Conservation (phyloP, 352 stramenopile species). For the Phytophthora citrophthora region DNA sequence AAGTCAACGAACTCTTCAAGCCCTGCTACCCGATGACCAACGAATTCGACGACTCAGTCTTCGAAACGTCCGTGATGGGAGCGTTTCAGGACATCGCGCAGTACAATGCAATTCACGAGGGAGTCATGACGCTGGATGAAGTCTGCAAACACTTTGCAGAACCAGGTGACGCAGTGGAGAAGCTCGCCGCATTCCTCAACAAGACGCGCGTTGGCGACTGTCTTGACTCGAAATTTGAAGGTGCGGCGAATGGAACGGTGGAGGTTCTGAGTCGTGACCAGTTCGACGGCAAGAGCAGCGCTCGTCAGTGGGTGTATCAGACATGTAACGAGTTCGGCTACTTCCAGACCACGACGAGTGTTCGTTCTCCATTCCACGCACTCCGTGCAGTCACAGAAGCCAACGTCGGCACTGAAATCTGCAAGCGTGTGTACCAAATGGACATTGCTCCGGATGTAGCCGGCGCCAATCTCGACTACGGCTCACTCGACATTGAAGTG, state of each 20-base stretch:
- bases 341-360: constrained; percentile 78
- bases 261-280: constrained; percentile 62
- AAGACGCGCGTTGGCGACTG: constrained; percentile 62
- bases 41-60: constrained; percentile 84
- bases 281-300: constrained; percentile 76
- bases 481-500: constrained; percentile 75
- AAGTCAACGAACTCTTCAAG: constrained; percentile 57
- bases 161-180: constrained; percentile 40
- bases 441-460: constrained; percentile 60
- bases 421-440: constrained; percentile 83
- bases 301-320: constrained; percentile 88
- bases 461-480: constrained; percentile 80
- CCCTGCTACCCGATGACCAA: constrained; percentile 80
- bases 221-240: constrained; percentile 85
- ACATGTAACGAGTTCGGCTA: constrained; percentile 92
- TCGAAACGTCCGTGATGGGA: constrained; percentile 77
- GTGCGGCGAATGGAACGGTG: constrained; percentile 63
- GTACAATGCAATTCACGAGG: constrained; percentile 69
- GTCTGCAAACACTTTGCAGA: constrained; percentile 67
- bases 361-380: constrained; percentile 65
- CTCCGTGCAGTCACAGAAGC: constrained; percentile 74
- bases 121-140: constrained; percentile 57
- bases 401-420: constrained; percentile 79
- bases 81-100: constrained; percentile 82
- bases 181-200: constrained; percentile 65